phyloP scores from a whole-genome alignment of 257 asterid genomes.

The Solanum tarapatanum region DNA sequence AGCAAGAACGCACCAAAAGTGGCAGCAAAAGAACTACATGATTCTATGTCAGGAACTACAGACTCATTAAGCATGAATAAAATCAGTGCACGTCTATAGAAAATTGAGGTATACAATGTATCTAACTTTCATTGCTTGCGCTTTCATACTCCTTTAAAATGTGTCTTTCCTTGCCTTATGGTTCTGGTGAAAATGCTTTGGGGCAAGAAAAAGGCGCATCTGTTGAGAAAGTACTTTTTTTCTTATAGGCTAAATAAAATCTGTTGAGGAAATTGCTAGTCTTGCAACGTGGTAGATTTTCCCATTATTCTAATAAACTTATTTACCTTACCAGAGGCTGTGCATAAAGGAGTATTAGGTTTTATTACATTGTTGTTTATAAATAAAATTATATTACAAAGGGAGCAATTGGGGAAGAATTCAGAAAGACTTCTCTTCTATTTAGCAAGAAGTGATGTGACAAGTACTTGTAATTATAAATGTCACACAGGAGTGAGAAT shows the following conservation, averaged over 20 bases:
- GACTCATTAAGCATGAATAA: conserved; percentile 3
- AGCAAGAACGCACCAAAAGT: conserved; percentile 1
- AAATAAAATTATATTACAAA: neutral
- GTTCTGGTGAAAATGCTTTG: neutral
- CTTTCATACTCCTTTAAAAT: neutral
- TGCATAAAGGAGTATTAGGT: neutral
- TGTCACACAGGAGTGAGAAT: neutral
- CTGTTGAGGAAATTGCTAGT: neutral
- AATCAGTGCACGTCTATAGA: conserved; percentile 11
- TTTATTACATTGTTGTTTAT: neutral
- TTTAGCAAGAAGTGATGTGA: neutral
- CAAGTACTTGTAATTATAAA: neutral
- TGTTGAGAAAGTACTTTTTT: neutral
- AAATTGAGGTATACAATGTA: neutral
- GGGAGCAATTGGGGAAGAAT: neutral
- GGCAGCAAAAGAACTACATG: neutral
- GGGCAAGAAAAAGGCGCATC: neutral
- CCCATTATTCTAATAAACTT: neutral
- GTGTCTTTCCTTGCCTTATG: neutral
- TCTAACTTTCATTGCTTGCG: neutral
- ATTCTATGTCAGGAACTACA: neutral
- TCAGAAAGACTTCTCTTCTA: neutral
- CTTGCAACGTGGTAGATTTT: neutral
- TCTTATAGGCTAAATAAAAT: neutral
- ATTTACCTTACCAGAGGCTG: neutral